Evolutionary conservation across 108 stramenopile genomes (phyloP).

Genomic region (Chaetoceros muelleri): DNA sequence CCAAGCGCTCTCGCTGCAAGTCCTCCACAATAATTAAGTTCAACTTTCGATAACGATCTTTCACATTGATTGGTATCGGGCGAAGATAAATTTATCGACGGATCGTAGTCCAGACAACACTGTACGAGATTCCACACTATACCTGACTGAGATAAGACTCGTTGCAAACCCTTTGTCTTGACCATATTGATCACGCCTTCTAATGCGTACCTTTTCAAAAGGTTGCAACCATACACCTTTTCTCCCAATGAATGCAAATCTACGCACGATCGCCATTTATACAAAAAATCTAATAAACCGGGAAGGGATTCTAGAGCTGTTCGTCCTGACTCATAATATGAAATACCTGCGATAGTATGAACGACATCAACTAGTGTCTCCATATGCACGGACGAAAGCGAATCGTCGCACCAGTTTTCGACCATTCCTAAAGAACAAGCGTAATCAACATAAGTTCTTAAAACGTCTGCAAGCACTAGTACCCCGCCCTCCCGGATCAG

Average conservation of each 20-base stretch:
- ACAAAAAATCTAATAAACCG: constrained; percentile 23
- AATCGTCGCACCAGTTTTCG: not conserved
- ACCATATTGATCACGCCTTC: constrained; percentile 54
- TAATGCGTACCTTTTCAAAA: constrained; percentile 42
- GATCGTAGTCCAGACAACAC: constrained; percentile 46
- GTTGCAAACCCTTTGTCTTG: constrained; percentile 27
- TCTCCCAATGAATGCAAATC: constrained; percentile 6
- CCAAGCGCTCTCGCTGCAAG: constrained; percentile 51
- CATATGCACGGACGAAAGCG: constrained; percentile 1
- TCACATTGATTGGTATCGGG: constrained; percentile 24
- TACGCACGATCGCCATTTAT: constrained; percentile 40
- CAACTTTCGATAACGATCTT: constrained; percentile 31
- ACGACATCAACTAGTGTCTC: constrained; percentile 35
- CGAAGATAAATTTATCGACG: constrained; percentile 31
- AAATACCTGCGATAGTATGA: constrained; percentile 42
- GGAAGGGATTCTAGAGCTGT: constrained; percentile 21
- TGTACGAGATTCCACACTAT: constrained; percentile 49
- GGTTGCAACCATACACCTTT: constrained; percentile 14
- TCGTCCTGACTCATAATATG: constrained; percentile 49
- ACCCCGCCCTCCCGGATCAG: constrained; percentile 48
- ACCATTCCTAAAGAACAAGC: constrained; percentile 1
- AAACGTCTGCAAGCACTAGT: constrained; percentile 23
- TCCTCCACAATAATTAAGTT: constrained; percentile 45
- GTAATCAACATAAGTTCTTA: constrained; percentile 27
- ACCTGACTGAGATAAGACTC: constrained; percentile 33